Evolutionary conservation across 2,329 filamentous ascomycete species (phyloP).

Genomic region (Epichloe uncinata): DNA sequence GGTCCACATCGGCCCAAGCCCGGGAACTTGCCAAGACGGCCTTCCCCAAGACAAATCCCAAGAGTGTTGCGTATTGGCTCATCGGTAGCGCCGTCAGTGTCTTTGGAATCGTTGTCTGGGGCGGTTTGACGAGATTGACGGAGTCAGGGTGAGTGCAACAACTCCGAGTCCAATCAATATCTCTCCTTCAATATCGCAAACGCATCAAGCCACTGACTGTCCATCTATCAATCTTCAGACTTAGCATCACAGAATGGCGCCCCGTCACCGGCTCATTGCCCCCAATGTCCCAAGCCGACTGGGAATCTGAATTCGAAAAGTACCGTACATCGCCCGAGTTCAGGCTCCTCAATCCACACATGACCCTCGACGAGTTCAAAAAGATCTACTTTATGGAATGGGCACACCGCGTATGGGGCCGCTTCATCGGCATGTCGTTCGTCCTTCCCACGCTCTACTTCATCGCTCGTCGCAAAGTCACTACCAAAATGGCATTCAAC

Average conservation of each 20-base stretch:
- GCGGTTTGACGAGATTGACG: conserved; percentile 82
- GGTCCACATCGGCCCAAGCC: conserved; percentile 9
- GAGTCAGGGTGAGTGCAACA: conserved; percentile 66
- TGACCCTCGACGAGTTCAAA: conserved; percentile 95
- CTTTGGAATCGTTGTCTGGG: conserved; percentile 93
- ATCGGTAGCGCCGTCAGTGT: conserved; percentile 83
- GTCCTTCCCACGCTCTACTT: conserved; percentile 83
- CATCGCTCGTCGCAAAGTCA: conserved; percentile 65
- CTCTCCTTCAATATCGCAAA: neutral
- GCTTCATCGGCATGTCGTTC: conserved; percentile 81
- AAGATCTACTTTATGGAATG: conserved; percentile 99
- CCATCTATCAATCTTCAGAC: conserved; percentile 30
- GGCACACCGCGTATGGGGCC: conserved; percentile 89
- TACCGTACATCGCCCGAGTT: conserved; percentile 92
- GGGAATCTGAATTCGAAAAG: conserved; percentile 86
- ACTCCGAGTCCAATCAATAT: neutral
- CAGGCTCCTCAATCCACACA: conserved; percentile 79
- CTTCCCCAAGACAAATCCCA: conserved; percentile 52
- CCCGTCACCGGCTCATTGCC: conserved; percentile 88
- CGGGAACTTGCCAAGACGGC: conserved; percentile 20
- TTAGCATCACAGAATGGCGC: conserved; percentile 98
- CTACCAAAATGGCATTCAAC: conserved; percentile 60
- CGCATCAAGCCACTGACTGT: neutral
- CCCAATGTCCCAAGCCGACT: conserved; percentile 64
- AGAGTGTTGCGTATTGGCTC: conserved; percentile 80